These are phyloP conservation scores for Byssoonygena ceratinophila DNA, from an alignment of 2,329 filamentous ascomycete genomes.

Conservation along the genomic window DNA sequence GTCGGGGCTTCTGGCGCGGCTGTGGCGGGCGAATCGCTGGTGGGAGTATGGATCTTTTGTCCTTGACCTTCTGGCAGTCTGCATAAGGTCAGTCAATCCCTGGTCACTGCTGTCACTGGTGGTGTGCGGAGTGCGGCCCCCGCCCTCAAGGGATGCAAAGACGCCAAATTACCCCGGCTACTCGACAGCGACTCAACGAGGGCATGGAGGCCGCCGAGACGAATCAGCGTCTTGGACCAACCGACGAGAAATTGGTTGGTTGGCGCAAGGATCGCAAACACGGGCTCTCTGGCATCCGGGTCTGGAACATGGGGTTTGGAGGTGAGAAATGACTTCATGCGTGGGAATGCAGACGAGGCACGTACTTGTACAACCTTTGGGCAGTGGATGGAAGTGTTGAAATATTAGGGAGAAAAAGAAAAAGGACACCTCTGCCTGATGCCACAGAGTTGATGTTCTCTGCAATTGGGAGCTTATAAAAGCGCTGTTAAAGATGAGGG, in stretches of 20 bases:
- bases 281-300: slow-evolving; percentile 7
- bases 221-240: slow-evolving; percentile 13
- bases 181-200: neutral
- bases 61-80: slow-evolving; percentile 10
- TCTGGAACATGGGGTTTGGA: neutral
- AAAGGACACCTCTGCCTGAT: too few species aligned
- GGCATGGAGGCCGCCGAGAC: slow-evolving; percentile 6
- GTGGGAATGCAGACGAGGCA: neutral
- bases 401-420: too few species aligned
- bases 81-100: slow-evolving; percentile 12
- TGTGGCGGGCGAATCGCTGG: slow-evolving; percentile 17
- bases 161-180: neutral
- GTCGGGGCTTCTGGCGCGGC: slow-evolving; percentile 15
- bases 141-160: neutral
- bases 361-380: too few species aligned
- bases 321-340: neutral
- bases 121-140: slow-evolving; percentile 4
- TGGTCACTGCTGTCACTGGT: neutral
- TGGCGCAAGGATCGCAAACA: slow-evolving; percentile 5
- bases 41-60: slow-evolving; percentile 7
- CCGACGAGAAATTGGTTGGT: slow-evolving; percentile 7
- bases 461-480: too few species aligned
- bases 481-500: too few species aligned
- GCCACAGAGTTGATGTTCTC: too few species aligned
- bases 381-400: too few species aligned